Base-by-base conservation (phyloP, 345 rosid genomes). In the Citrus reticulata region DNA sequence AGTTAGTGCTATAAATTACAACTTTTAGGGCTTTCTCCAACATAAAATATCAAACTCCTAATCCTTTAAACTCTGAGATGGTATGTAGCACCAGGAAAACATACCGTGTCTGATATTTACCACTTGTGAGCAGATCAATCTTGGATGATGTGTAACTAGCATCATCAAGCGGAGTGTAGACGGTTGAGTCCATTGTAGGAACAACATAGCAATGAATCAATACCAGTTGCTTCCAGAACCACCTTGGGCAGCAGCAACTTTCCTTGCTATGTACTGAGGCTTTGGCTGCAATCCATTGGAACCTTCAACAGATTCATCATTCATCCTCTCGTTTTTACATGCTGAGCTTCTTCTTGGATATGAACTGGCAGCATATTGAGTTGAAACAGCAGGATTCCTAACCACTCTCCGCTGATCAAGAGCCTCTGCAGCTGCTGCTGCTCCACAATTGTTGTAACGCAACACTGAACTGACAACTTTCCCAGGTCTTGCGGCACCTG, bases 231-330 rank as follows among this genome's bases (percentile, higher is more conserved):
- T 87, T 79, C 89, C 91, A 8, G 91, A 46, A 22, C 91, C 93
- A 74, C 90, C 94, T 84, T 91, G 95, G 20, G 97, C 91, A 17
- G 97, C 97, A 70, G 96, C 88, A 71, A 92, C 94, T 89, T 95
- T 91, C 86, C 93, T 86, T 32, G 90, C 92, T 85, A 90, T 82
- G 81, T 87, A 92, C 84, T 89, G 98, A 40, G 93, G 90, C 79
- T 93, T 95, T 55, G 93, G 95, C 85, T 91, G 97, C 89, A 91
- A 77, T 66, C 89, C 90, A 51, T 80, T 86, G 70, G 93, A 76
- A 75, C 91, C 87, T 77, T 89, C 98, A 6, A 88, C 70, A 6
- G 85, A 86, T 63, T 92, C 97, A 62, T 92, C 97, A 73, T 91
- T 95, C 39, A 86, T 88, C 82, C 90, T 88, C 78, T 85, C 96